Evolutionary conservation across 768 basidiomycete genomes (phyloP), one percentile per base, ranked within the genome.

Genomic region (Lactarius akahatsu): DNA sequence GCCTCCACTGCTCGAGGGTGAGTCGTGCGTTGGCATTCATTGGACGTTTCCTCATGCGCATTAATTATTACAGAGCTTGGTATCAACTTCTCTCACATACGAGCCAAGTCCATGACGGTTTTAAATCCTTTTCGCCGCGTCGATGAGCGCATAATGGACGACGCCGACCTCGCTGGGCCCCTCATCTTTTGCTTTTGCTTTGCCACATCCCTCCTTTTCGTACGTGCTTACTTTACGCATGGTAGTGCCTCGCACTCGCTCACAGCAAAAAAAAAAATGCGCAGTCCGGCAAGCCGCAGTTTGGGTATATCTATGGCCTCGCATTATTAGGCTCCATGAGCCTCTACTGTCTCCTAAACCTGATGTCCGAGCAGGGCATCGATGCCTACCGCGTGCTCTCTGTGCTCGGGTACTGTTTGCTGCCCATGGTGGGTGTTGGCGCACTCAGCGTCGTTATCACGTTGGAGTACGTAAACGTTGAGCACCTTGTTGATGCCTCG

Each of bases 231-330:
- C 43, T 45, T 45, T 10, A 43, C 20, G 5, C 50, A 15, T 26
- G 23, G 5, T 7, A 6, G 23, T 59, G 43, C 65, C 26, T 10
- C 28, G 34, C 55, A 18, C 43, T 9, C 36, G 30, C 15, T 40
- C 3, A 28, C 36, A 38, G 3, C 38, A 45, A 20, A 43, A 6
- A 10, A 20, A 20, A 6, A 10, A 20, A 20, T 58, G 54, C 34
- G 34, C 72, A 99, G 97, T 97, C 96, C 7, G 97, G 97, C 65
- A 98, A 97, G 80, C 92, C 93, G 4, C 97, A 98, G 75, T 99
- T 99, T 77, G 94, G 92, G 58, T 98, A 98, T 77, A 98, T 98
- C 66, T 99, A 99, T 76, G 97, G 96, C 43, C 92, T 99, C 69
- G 96, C 91, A 61, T 85, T 98, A n/a, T 85, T 98, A 71, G 97